Percentiles rank a stretch among this genome's conserved stretches.
These are phyloP conservation scores for Wickerhamiella galacta DNA, from an alignment of 805 yeast species.

Conservation along the genomic window DNA sequence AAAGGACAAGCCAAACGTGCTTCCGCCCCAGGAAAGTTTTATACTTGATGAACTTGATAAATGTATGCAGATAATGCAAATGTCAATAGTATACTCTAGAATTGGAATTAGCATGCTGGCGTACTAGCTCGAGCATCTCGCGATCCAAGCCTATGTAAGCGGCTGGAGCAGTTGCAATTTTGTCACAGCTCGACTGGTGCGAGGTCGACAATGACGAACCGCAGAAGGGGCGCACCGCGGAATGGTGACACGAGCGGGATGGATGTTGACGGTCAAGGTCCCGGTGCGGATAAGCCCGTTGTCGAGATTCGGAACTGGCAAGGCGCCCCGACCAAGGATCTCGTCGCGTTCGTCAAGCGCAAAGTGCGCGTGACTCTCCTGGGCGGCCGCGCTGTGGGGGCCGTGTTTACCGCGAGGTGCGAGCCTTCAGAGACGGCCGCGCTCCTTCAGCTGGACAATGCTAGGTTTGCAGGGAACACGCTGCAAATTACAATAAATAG, in stretches of 20 bases:
- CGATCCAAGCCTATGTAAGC: no score
- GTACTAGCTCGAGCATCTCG: no score
- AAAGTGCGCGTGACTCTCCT: conserved; percentile 41
- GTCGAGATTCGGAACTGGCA: conserved; percentile 70
- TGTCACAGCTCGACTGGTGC: no score
- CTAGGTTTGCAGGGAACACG: conserved; percentile 59
- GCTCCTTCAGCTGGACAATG: conserved; percentile 51
- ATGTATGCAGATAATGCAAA: no score
- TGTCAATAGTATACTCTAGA: no score
- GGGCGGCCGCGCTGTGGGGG: conserved; percentile 39
- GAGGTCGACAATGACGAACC: no score
- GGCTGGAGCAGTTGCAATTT: no score
- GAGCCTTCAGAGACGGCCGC: conserved; percentile 39
- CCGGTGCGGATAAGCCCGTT: conserved; percentile 19
- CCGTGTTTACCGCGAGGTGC: conserved; percentile 44
- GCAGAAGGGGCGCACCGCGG: no score
- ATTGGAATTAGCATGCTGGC: no score
- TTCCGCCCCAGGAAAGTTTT: no score
- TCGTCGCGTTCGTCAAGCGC: conserved; percentile 51
- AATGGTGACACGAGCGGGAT: conserved; percentile 19
- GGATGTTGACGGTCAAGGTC: conserved; percentile 17
- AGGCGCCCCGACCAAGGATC: conserved; percentile 53
- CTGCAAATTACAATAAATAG: conserved; percentile 33
- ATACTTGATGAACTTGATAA: no score
- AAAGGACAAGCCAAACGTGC: no score